Evolutionary conservation across 1,139 yeast genomes (phyloP).

Genomic region (Saccharomyces pastorianus): DNA sequence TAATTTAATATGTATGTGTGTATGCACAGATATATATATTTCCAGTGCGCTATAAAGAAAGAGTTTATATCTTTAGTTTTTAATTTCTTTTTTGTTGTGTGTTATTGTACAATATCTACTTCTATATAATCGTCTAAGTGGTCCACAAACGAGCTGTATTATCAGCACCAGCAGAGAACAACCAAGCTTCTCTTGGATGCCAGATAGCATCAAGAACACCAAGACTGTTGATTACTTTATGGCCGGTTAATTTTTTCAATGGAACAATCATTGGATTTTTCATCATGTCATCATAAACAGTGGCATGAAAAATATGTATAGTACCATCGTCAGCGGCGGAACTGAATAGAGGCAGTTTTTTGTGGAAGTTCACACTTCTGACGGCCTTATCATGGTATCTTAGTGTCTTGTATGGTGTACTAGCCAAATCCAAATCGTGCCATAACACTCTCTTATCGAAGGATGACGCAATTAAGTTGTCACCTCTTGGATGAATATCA

Average conservation of each 20-base stretch:
- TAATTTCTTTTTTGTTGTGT: background rate
- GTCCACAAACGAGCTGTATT: constrained; percentile 97
- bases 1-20: background rate
- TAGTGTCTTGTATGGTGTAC: constrained; percentile 89
- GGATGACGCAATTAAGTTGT: constrained; percentile 83
- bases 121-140: constrained; percentile 36
- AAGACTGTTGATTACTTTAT: constrained; percentile 64
- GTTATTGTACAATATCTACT: constrained; percentile 7
- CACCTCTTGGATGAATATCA: constrained; percentile 95
- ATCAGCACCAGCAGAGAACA: constrained; percentile 95
- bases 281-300: constrained; percentile 92
- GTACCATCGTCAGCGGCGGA: constrained; percentile 95
- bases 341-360: constrained; percentile 82
- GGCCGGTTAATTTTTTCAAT: constrained; percentile 30
- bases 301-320: constrained; percentile 92
- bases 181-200: constrained; percentile 99
- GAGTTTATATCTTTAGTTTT: background rate
- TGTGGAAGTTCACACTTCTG: constrained; percentile 80
- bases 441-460: constrained; percentile 92
- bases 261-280: constrained; percentile 95
- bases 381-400: constrained; percentile 95
- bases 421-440: constrained; percentile 89
- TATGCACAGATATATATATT: background rate
- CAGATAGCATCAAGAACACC: constrained; percentile 88
- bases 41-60: background rate